Base-by-base conservation (phyloP, 164 flowering plant genomes). In the Annona squamosa region DNA sequence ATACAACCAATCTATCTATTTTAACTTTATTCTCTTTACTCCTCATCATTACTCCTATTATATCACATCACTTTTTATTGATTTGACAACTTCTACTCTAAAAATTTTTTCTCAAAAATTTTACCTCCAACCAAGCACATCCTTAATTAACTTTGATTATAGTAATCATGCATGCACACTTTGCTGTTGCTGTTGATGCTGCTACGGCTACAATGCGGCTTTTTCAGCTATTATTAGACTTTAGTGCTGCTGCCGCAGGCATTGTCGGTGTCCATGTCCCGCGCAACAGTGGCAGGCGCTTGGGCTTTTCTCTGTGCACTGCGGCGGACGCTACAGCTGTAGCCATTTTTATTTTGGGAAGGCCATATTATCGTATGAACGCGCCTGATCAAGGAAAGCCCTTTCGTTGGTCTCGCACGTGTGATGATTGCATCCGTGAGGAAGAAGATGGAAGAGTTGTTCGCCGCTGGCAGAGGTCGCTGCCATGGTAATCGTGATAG, bases 211-310 rank as follows among this genome's bases (percentile, higher is more conserved):
- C n/a, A n/a, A n/a, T 26, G 37, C 37, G 1, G 37, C 37, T 26
- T 26, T 26, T 26, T 26, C 37, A 26, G 37, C 37, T 26, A 26
- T 26, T 26, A 26, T 26, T 26, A 26, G 37, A 0, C 0, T 26
- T 26, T 26, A 26, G 37, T 26, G 4, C 7, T 4, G 63, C 77
- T 0, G 48, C 79, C 0, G 75, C 83, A 26, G 17, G n/a, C 65
- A 79, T 80, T 0, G 85, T 19, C 19, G 45, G 83, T 19, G 82
- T 86, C 17, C 86, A 85, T 52, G 41, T 88, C 65, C 48, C 85
- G 70, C 88, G 85, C 75, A 85, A 80, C 18, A 80, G 82, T 44
- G 74, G 88, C 12, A 86, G 91, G 90, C 78, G 72, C 0, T 69
- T 72, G 67, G 86, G 91, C 0, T 85, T 79, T 64, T 86, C 85